phyloP scores from a whole-genome alignment of 345 rosid genomes.

The Gossypioides kirkii region DNA sequence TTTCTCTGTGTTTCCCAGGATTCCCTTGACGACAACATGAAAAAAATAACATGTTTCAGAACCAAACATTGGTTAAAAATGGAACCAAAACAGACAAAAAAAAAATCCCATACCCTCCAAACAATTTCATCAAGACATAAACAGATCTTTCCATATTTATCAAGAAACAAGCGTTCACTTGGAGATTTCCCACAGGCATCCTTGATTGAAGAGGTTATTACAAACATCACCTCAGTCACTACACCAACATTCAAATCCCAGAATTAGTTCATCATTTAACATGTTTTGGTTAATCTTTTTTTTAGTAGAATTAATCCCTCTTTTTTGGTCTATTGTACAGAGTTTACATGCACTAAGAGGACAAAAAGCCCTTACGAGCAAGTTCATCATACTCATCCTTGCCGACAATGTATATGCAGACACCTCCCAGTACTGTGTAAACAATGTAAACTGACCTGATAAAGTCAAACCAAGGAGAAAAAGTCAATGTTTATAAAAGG shows the following conservation, averaged over 20 bases:
- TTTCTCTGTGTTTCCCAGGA: conserved; percentile 76
- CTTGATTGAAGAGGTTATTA: conserved; percentile 1
- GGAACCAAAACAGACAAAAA: background rate
- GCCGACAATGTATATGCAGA: conserved; percentile 74
- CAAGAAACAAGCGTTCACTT: conserved; percentile 1
- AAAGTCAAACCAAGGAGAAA: background rate
- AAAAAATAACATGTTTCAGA: background rate
- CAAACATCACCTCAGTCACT: background rate
- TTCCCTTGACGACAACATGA: conserved; percentile 34
- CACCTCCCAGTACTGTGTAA: conserved; percentile 82
- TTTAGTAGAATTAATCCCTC: conserved; percentile 80
- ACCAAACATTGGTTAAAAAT: background rate
- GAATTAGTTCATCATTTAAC: background rate
- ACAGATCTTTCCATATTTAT: conserved; percentile 10
- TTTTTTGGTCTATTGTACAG: conserved; percentile 59
- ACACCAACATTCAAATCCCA: background rate
- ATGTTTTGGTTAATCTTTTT: conserved; percentile 55
- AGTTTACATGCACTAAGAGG: conserved; percentile 31
- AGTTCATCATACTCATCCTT: conserved; percentile 96
- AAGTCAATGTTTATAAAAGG: background rate
- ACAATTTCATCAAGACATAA: conserved; percentile 4
- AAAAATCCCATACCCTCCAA: background rate
- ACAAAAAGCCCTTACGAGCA: conserved; percentile 50
- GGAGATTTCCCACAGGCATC: conserved; percentile 3
- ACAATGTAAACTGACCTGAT: conserved; percentile 81